These are phyloP conservation scores for Alternaria panax DNA, from an alignment of 2,329 filamentous ascomycete species.

Conservation along the genomic window DNA sequence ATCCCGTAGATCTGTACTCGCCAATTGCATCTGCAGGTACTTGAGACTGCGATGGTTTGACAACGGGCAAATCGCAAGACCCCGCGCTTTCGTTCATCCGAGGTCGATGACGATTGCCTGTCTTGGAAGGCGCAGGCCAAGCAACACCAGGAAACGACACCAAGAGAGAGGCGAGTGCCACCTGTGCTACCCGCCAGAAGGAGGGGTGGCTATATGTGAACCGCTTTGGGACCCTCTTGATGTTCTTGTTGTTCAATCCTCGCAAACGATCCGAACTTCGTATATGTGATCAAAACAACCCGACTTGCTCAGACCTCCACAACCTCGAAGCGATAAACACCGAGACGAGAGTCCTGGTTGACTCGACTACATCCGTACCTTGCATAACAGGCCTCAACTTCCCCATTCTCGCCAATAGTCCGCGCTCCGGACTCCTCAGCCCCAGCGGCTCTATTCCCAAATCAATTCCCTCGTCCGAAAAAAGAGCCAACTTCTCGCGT, in stretches of 20 bases:
- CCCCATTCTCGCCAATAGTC: background rate
- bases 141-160: slow-evolving; percentile 22
- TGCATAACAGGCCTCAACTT: slow-evolving; percentile 6
- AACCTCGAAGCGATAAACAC: background rate
- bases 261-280: background rate
- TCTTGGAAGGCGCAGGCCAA: slow-evolving; percentile 27
- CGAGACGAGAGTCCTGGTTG: background rate
- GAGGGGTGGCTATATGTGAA: slow-evolving; percentile 16
- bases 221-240: background rate
- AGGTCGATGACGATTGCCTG: slow-evolving; percentile 25
- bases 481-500: slow-evolving; percentile 18
- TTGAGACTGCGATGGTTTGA: slow-evolving; percentile 19
- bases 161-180: slow-evolving; percentile 18
- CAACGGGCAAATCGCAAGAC: slow-evolving; percentile 5
- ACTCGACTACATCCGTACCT: slow-evolving; percentile 12
- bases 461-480: background rate
- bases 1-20: background rate
- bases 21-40: slow-evolving; percentile 6
- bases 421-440: background rate
- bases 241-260: background rate
- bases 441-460: slow-evolving; percentile 2
- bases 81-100: slow-evolving; percentile 6
- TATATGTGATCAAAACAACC: background rate
- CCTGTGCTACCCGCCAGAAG: slow-evolving; percentile 1
- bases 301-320: background rate